These are phyloP conservation scores for Yarrowia bubula DNA, from an alignment of 805 yeast genomes.

Conservation along the genomic window DNA sequence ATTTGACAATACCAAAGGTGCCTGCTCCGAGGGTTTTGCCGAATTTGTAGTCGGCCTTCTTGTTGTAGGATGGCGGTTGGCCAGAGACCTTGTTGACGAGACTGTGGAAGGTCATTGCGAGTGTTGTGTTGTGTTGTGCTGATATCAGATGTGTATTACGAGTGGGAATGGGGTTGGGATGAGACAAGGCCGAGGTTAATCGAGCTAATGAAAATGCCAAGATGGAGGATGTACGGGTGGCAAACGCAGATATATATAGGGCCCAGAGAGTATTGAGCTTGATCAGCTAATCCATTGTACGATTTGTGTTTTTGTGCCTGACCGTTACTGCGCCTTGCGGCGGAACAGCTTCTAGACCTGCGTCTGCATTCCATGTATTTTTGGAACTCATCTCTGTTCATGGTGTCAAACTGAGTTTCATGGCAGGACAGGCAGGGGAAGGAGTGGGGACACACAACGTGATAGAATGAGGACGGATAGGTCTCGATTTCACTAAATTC, in stretches of 20 bases:
- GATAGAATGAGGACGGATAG: too few relatives aligned
- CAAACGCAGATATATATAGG: neutral
- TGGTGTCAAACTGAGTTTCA: too few relatives aligned
- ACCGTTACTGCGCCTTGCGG: conserved; percentile 18
- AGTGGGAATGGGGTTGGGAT: neutral
- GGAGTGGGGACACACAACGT: too few relatives aligned
- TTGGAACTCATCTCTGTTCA: neutral
- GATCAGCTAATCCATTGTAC: neutral
- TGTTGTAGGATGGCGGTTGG: conserved; percentile 66
- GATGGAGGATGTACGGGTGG: neutral
- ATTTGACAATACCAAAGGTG: conserved; percentile 86
- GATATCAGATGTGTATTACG: neutral
- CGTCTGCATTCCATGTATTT: neutral
- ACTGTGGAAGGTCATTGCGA: conserved; percentile 29
- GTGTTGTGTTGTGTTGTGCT: neutral
- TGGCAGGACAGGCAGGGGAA: too few relatives aligned
- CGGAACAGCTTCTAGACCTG: conserved; percentile 1
- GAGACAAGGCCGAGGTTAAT: neutral
- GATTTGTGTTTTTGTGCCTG: neutral
- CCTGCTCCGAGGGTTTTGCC: conserved; percentile 92
- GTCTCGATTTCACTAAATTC: too few relatives aligned
- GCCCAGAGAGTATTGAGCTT: neutral
- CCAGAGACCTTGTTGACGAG: conserved; percentile 58
- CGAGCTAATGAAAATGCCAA: neutral
- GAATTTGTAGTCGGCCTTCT: conserved; percentile 69